Conservation (phyloP, 345 rosid species). For the Eucalyptus pumila region DNA sequence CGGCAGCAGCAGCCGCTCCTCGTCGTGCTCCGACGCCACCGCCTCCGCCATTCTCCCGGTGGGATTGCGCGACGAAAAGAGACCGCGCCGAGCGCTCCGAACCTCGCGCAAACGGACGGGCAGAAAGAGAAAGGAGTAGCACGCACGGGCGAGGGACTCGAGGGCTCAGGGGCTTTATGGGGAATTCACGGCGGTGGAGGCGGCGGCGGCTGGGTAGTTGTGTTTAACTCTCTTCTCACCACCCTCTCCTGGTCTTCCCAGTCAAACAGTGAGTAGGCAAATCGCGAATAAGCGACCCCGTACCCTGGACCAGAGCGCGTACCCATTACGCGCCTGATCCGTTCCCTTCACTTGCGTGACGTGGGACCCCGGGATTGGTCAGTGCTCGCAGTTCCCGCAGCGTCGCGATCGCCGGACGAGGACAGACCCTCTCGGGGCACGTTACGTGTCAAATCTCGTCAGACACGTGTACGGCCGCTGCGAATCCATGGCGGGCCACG, state of each 20-base stretch:
- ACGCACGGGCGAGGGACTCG: background rate
- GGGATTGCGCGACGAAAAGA: background rate
- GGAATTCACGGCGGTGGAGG: background rate
- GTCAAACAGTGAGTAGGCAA: background rate
- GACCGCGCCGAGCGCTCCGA: background rate
- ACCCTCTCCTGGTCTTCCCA: background rate
- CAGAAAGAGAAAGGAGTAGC: background rate
- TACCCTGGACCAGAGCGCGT: background rate
- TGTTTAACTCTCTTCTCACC: background rate
- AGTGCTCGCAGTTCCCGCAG: background rate
- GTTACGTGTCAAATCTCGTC: background rate
- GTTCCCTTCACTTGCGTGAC: background rate
- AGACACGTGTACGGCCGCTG: background rate
- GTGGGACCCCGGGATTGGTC: background rate
- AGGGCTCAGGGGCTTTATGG: conserved; percentile 3
- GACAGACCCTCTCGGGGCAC: too few species aligned
- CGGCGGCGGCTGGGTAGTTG: background rate
- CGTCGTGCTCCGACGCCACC: conserved; percentile 17
- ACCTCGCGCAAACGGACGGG: background rate
- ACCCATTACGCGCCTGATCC: background rate
- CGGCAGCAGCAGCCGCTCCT: conserved; percentile 46
- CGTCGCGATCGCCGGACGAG: background rate
- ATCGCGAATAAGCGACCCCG: background rate
- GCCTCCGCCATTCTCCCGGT: conserved; percentile 23
- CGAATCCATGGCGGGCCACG: background rate